Base-by-base conservation (phyloP, 2,329 filamentous ascomycete genomes). In the Seiridium cupressi region DNA sequence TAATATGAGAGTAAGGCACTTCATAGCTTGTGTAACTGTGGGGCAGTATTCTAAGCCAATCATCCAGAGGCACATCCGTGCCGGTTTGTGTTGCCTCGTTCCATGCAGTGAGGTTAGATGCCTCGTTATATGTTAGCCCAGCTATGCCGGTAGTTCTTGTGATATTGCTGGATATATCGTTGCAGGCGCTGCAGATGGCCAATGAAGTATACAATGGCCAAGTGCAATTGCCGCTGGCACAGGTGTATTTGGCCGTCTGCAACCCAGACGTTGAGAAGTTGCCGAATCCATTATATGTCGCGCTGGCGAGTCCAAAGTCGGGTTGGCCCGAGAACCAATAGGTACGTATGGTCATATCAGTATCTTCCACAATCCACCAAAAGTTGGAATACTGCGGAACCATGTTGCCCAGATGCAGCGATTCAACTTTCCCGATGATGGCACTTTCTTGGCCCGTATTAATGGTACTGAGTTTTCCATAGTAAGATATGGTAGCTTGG, bases 221-320 rank as follows among this genome's bases (percentile, higher is more conserved):
- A 1, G 67, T 68, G 26, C 65, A 70, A 26, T 69, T 70, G 3
- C 64, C 67, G 6, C 61, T 68, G 35, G 64, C 58, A 40, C 66
- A 70, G 8, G 13, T 32, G 61, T 42, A 42, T 42, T 42, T 42
- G 38, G 38, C 34, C 0, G 60, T 51, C 36, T 57, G 47, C 8
- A 56, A 35, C 2, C 36, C 8, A n/a, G 4, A 51, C 4, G 48
- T 51, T 26, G 62, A 59, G 35, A 57, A 55, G 47, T 64, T 61
- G 9, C 63, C 62, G 38, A 67, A 62, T 3, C 65, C 62, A 11
- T 59, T 53, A 34, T 60, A 62, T n/a, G 63, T 62, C 26, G 48
- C 36, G 32, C 38, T 35, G 13, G 48, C 18, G 36, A 51, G 44
- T 3, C 34, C 40, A n/a, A 51, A 49, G 46, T 49, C 46, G n/a